Evolutionary conservation across 2,329 filamentous ascomycete species (phyloP).

Genomic region (Cercospora zeae-maydis): DNA sequence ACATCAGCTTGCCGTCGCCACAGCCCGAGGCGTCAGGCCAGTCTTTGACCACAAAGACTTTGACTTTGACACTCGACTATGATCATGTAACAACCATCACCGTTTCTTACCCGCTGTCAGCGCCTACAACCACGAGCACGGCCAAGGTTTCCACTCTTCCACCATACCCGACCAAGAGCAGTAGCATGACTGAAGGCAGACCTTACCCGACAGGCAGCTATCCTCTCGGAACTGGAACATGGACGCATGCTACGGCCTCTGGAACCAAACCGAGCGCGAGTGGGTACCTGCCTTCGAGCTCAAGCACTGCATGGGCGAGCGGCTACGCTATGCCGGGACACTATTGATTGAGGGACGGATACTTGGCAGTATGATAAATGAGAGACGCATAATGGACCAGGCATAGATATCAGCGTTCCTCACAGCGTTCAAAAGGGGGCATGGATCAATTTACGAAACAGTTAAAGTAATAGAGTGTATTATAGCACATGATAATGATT

Average conservation of each 20-base stretch:
- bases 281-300: not conserved
- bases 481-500: not conserved
- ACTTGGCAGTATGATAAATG: not conserved
- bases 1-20: constrained; percentile 1
- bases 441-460: not conserved
- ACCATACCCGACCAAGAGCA: constrained; percentile 4
- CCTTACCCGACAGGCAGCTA: not conserved
- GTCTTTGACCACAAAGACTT: constrained; percentile 8
- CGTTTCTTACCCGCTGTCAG: constrained; percentile 6
- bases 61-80: constrained; percentile 13
- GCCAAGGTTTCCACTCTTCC: not conserved
- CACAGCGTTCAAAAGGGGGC: not conserved
- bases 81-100: constrained; percentile 10
- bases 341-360: not conserved
- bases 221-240: not conserved
- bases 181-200: not conserved
- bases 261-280: not conserved
- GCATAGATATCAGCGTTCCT: not conserved
- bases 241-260: not conserved
- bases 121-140: not conserved
- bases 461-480: not conserved
- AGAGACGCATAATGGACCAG: not conserved
- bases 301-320: not conserved
- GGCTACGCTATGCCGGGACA: not conserved
- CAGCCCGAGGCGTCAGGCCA: not conserved